A percentile compares a stretch with the other conserved stretches of the same genome.
Conservation (phyloP, 192 early-diverging fungal species). For the Coemansia sp. region DNA sequence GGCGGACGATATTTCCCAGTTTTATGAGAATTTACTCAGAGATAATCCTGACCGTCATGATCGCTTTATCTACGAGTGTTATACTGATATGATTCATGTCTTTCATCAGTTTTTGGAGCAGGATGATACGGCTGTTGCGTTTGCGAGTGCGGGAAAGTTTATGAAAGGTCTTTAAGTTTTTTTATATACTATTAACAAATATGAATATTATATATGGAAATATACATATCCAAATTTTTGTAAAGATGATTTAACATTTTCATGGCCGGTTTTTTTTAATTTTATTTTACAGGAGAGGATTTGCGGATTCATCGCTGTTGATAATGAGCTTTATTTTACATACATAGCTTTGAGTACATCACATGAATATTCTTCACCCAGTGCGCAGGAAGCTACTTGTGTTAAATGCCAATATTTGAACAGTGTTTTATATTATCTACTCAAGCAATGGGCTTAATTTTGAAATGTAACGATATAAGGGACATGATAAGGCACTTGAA, state of each 20-base stretch:
- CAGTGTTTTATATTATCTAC: neutral
- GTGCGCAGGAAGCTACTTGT: no score
- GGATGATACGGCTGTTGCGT: constrained; percentile 22
- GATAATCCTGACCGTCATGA: constrained; percentile 19
- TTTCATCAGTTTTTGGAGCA: constrained; percentile 47
- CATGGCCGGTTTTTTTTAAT: no score
- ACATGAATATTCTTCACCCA: no score
- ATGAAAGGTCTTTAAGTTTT: constrained; percentile 19
- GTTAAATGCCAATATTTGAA: no score
- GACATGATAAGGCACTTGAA: constrained; percentile 96
- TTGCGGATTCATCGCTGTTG: no score
- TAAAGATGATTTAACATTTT: no score
- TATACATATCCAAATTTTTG: no score
- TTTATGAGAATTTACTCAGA: constrained; percentile 33
- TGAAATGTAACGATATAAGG: constrained; percentile 94
- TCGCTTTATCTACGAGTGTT: constrained; percentile 39
- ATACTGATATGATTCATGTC: constrained; percentile 48
- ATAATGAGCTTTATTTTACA: no score
- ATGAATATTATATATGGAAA: neutral
- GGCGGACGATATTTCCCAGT: constrained; percentile 37
- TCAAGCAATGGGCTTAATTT: constrained; percentile 61
- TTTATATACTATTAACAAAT: neutral
- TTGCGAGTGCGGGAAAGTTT: constrained; percentile 36
- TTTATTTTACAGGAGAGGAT: no score
- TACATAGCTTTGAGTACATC: no score